Evolutionary conservation across 768 basidiomycete species (phyloP).

Genomic region (Tylopilus balloui): DNA sequence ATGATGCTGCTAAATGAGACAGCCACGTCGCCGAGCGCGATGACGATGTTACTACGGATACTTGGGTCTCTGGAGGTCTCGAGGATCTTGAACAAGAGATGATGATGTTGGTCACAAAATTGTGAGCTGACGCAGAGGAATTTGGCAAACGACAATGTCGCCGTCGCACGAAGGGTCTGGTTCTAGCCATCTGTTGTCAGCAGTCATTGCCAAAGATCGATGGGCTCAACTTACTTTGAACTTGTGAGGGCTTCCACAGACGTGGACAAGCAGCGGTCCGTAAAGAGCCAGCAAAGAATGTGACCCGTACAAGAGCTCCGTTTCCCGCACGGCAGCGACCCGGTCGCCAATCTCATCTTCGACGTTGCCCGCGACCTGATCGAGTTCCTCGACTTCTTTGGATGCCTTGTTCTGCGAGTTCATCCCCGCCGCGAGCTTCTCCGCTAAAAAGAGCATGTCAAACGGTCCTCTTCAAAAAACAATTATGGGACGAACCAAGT

Average conservation of each 20-base stretch:
- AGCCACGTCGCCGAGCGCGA: conserved; percentile 95
- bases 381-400: conserved; percentile 81
- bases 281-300: conserved; percentile 79
- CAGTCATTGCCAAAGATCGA: not conserved
- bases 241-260: conserved; percentile 85
- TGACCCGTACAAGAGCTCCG: conserved; percentile 80
- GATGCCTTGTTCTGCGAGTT: conserved; percentile 37
- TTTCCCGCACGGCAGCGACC: conserved; percentile 78
- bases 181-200: conserved; percentile 51
- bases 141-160: conserved; percentile 88
- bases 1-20: conserved; percentile 97
- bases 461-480: not conserved
- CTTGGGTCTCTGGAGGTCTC: conserved; percentile 87
- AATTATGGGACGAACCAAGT: conserved; percentile 47
- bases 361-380: conserved; percentile 94
- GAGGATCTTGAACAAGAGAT: conserved; percentile 87
- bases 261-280: conserved; percentile 86
- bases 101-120: conserved; percentile 89
- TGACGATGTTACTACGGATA: conserved; percentile 94
- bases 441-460: conserved; percentile 38
- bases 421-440: conserved; percentile 48
- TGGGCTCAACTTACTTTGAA: conserved; percentile 61
- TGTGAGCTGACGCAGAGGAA: conserved; percentile 93
- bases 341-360: conserved; percentile 98
- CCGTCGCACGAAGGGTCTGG: conserved; percentile 77